These are phyloP conservation scores for Acacia pycnantha DNA, from an alignment of 331 rosid genomes.

Conservation along the genomic window DNA sequence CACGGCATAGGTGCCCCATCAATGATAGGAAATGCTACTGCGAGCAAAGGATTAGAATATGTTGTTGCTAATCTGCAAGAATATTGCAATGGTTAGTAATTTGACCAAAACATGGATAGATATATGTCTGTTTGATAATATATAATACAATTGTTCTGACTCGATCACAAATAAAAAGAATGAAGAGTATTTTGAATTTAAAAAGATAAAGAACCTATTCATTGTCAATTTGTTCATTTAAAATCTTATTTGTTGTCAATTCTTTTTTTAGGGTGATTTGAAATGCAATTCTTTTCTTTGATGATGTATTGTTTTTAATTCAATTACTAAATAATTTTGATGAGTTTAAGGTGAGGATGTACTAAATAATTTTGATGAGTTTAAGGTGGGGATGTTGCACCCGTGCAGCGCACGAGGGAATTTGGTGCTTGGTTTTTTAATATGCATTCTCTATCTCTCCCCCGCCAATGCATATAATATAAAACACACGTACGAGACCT, in stretches of 20 bases:
- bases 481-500: too few relatives aligned
- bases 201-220: not conserved
- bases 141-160: not conserved
- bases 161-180: not conserved
- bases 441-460: too few relatives aligned
- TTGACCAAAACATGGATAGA: not conserved
- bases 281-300: too few relatives aligned
- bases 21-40: slow-evolving; percentile 77
- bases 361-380: too few relatives aligned
- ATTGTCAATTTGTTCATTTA: not conserved
- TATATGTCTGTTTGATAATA: not conserved
- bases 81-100: slow-evolving; percentile 83
- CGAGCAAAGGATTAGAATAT: slow-evolving; percentile 96
- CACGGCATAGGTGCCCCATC: slow-evolving; percentile 64
- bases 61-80: slow-evolving; percentile 98
- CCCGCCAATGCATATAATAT: too few relatives aligned
- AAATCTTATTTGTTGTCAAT: not conserved
- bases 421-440: too few relatives aligned
- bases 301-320: too few relatives aligned
- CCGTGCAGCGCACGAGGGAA: too few relatives aligned
- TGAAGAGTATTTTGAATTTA: not conserved
- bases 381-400: too few relatives aligned
- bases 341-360: too few relatives aligned
- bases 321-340: too few relatives aligned
- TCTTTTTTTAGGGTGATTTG: too few relatives aligned